Evolutionary conservation across 192 early-diverging fungal species (phyloP).

Genomic region (Coemansia furcata): DNA sequence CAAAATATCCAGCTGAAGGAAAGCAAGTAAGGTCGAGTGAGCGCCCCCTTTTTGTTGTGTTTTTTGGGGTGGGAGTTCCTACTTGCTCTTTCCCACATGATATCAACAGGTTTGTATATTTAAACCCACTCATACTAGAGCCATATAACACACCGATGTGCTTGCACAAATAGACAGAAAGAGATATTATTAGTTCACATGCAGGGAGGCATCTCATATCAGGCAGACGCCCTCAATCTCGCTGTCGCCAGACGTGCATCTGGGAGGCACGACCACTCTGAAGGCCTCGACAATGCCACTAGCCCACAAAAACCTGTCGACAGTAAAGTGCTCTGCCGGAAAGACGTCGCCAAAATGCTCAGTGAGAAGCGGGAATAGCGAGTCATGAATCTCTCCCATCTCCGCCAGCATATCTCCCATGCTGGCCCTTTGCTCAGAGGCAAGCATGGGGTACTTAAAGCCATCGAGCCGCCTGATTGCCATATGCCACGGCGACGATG

Average conservation of each 20-base stretch:
- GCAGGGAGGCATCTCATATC: constrained; percentile 4
- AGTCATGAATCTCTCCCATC: constrained; percentile 31
- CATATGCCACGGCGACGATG: constrained; percentile 22
- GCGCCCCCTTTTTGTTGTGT: no score
- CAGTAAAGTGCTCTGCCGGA: constrained; percentile 14
- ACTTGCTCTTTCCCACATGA: no score
- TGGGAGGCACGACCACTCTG: constrained; percentile 9
- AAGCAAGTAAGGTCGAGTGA: no score
- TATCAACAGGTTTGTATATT: no score
- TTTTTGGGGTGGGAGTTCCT: no score
- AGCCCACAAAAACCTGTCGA: constrained; percentile 47
- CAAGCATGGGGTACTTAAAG: constrained; percentile 39
- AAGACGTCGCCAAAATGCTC: constrained; percentile 40
- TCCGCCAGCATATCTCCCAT: constrained; percentile 23
- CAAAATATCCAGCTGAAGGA: neutral
- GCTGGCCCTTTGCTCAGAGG: neutral
- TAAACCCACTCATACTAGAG: no score
- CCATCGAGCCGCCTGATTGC: constrained; percentile 14
- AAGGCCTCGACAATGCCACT: constrained; percentile 38
- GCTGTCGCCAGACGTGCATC: neutral
- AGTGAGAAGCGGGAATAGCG: constrained; percentile 43
- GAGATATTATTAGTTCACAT: neutral
- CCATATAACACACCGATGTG: neutral
- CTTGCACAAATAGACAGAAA: no score
- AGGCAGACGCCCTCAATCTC: constrained; percentile 28